Evolutionary conservation across 768 basidiomycete genomes (phyloP), one percentile per base, ranked within the genome.

Genomic region (Favolaschia claudopus): DNA sequence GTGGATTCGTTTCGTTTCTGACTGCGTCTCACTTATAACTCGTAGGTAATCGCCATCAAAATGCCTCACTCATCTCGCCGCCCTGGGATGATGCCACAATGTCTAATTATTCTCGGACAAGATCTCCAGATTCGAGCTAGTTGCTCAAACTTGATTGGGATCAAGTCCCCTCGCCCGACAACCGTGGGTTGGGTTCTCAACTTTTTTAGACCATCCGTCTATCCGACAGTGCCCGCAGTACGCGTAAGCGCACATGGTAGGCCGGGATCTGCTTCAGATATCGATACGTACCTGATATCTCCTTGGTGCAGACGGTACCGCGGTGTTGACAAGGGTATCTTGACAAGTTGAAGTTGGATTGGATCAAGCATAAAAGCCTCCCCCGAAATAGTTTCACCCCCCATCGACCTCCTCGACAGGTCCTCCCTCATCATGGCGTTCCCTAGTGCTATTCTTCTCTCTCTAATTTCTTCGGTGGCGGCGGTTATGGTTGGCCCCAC

Each of bases 401-500:
- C 17, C 38, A 19, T 22, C n/a, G 3, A 19, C 38, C 24, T 8
- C 24, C 17, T 22, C 38, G 12, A 9, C 17, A 22, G 38, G n/a
- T 39, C 10, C 38, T 34, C 37, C 37, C 22, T 49, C 29, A 27
- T n/a, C 17, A 57, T 57, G 55, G 40, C 36, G 48, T 34, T 57
- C 25, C 2, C 55, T 49, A n/a, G 47, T 42, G 22, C 50, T 7
- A 24, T 57, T 29, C 29, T 47, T n/a, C 55, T 57, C 43, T 40
- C 37, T 17, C 19, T 57, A 15, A 39, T 39, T 20, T 25, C 38
- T 2, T 7, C 6, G 20, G 47, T 47, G 19, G 47, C 15, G 13
- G 55, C 55, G 9, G 55, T 57, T 12, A 25, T 25, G 31, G 50
- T 57, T 42, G 55, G 55, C 19, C n/a, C 55, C 19, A 49, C 38